Evolutionary conservation across 1,284 basidiomycete species (phyloP).

Genomic region (Violaceomyces palustris): DNA sequence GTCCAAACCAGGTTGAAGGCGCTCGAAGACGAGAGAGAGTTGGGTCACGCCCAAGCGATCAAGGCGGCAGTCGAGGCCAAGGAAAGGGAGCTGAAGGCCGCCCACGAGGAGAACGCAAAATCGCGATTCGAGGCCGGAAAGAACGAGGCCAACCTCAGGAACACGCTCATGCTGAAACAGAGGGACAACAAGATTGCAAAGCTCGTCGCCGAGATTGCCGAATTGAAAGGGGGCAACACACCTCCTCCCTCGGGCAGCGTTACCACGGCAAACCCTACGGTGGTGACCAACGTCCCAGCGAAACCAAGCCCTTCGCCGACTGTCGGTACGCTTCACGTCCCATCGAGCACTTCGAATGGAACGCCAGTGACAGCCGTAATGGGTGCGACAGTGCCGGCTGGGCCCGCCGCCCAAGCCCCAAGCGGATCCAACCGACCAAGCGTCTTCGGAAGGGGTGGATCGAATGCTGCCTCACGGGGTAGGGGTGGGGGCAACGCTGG

Average conservation of each 20-base stretch:
- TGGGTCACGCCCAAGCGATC: slow-evolving; percentile 19
- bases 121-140: slow-evolving; percentile 49
- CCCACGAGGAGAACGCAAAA: slow-evolving; percentile 38
- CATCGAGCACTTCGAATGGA: background rate
- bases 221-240: slow-evolving; percentile 37
- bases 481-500: background rate
- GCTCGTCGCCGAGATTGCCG: slow-evolving; percentile 42
- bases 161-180: slow-evolving; percentile 48
- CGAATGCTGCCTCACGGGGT: slow-evolving; percentile 9
- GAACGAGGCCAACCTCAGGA: slow-evolving; percentile 49
- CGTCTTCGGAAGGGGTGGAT: slow-evolving; percentile 22
- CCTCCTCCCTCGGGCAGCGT: too few relatives aligned
- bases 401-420: slow-evolving; percentile 3
- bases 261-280: too few relatives aligned
- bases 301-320: background rate
- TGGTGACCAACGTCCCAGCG: too few relatives aligned
- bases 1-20: slow-evolving; percentile 27
- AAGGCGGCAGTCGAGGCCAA: slow-evolving; percentile 38
- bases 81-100: slow-evolving; percentile 38
- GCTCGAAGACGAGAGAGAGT: slow-evolving; percentile 25
- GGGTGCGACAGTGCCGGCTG: background rate
- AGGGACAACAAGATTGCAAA: slow-evolving; percentile 48
- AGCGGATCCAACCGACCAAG: slow-evolving; percentile 11
- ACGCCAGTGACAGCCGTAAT: background rate
- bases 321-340: background rate